Conservation (phyloP, 148 eudicot genomes). For the Vaccinium vitisidaea region DNA sequence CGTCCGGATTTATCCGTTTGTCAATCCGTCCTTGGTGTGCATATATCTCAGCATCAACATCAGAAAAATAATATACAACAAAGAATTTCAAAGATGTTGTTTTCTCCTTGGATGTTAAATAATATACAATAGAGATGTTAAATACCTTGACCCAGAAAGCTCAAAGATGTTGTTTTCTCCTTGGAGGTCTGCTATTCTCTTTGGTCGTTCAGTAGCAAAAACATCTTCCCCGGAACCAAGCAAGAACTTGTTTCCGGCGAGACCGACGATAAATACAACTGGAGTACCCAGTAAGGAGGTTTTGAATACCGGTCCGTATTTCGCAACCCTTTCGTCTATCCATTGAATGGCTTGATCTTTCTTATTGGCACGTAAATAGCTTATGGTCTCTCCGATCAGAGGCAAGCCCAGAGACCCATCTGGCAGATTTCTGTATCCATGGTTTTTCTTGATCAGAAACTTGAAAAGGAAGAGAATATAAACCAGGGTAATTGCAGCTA, state of each 20-base stretch:
- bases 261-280: constrained; percentile 13
- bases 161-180: constrained; percentile 15
- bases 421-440: constrained; percentile 9
- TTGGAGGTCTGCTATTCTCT: neutral
- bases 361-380: constrained; percentile 22
- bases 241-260: constrained; percentile 18
- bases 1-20: too few species aligned
- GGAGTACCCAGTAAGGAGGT: constrained; percentile 19
- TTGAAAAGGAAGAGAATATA: constrained; percentile 12
- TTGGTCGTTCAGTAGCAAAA: constrained; percentile 11
- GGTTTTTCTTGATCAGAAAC: constrained; percentile 1
- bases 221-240: constrained; percentile 16
- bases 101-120: constrained; percentile 14
- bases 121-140: too few species aligned
- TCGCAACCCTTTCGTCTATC: constrained; percentile 18
- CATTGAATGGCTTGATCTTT: constrained; percentile 14
- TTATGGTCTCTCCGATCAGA: constrained; percentile 24
- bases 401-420: constrained; percentile 23
- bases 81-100: constrained; percentile 1
- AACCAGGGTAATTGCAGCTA: constrained; percentile 17
- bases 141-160: constrained; percentile 21
- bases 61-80: neutral
- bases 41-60: neutral
- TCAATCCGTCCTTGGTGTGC: neutral
- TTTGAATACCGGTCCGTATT: constrained; percentile 20